Base-by-base conservation (phyloP, 148 eudicot genomes). In the Fallopia convolvulus region DNA sequence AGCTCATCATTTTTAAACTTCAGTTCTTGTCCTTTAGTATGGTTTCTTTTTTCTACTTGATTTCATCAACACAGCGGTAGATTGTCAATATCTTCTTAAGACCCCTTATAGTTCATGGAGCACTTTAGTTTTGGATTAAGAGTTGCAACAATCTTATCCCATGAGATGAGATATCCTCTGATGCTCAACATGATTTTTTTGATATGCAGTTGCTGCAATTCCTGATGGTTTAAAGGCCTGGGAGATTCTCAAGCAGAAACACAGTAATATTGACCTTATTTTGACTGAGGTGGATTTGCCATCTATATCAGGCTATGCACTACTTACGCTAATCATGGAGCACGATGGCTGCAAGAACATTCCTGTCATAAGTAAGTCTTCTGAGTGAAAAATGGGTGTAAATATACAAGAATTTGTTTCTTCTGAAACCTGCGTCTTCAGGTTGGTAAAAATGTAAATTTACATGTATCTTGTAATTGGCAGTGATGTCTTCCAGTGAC, bases 401-500 rank as follows among this genome's bases (percentile, higher is more conserved):
- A n/a, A 36, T 0, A 14, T 68, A 68, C 6, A 18, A 55, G 18
- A 8, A 47, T 48, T 47, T 30, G 53, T 78, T 76, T 30, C 50
- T 48, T 77, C n/a, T 72, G 47, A 72, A 55, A 72, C 78, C 78
- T 23, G 18, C 70, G 7, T 63, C 32, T 61, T 61, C 39, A 33
- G 72, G 41, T 66, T 66, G 72, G 72, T 33, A 36, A 33, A 21
- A 32, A 32, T 5, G 33, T 18, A 11, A 26, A 26, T 26, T 26
- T 26, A 26, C 33, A 42, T 68, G 72, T 20, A 15, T 68, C 44
- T 68, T 6, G 33, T 68, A 70, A 15, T 72, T 49, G 81, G 85
- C 87, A 89, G 92, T 89, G 83, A 89, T 82, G 90, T 89, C 92
- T 74, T 82, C 90, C 21, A 84, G 85, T 77, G 92, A 87, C 80